Base-by-base conservation (phyloP, 2,329 filamentous ascomycete genomes). In the Sordariomycetes sp. region DNA sequence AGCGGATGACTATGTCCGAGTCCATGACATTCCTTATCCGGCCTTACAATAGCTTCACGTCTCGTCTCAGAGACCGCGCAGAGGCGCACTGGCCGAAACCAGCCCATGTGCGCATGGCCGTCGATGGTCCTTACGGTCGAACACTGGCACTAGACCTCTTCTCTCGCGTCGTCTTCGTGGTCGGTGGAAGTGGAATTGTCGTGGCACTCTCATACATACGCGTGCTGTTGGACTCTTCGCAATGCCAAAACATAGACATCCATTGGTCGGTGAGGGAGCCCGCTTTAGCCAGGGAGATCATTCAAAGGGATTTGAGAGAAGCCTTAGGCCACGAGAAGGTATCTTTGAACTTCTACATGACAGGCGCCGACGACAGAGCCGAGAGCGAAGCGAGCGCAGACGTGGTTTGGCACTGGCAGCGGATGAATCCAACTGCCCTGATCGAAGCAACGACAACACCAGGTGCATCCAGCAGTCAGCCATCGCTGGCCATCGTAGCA, bases 81-180 rank as follows among this genome's bases (percentile, higher is more conserved):
- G 45, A 46, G 2, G 33, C 39, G 1, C 21, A 36, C 2, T 48
- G 47, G 38, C 48, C 53, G 0, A 41, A 36, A 3, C 45, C 53
- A 0, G 45, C 47, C 0, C 41, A 47, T 0, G 32, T 63, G 2
- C 51, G 54, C 1, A 48, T 68, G 0, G 44, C 66, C 0, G 51
- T 68, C 6, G 64, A 68, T 11, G 64, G 64, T 0, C 64, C 64
- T 0, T 68, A 68, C 30, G 64, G 64, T 0, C 54, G 59, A 20
- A 59, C 55, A 0, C 52, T 55, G 4, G 52, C 56, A 0, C 49
- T 68, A 4, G 44, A 58, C 26, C 40, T 42, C 2, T 67, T 63
- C 28, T 50, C 57, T 10, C 52, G 54, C 16, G 43, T 67, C 2
- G 37, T 66, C 1, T 66, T 68, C 36, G 44, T 68, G 5, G 59